Evolutionary conservation across 2,329 filamentous ascomycete genomes (phyloP), one percentile per base, ranked within the genome.

Genomic region (Alternaria arborescens): DNA sequence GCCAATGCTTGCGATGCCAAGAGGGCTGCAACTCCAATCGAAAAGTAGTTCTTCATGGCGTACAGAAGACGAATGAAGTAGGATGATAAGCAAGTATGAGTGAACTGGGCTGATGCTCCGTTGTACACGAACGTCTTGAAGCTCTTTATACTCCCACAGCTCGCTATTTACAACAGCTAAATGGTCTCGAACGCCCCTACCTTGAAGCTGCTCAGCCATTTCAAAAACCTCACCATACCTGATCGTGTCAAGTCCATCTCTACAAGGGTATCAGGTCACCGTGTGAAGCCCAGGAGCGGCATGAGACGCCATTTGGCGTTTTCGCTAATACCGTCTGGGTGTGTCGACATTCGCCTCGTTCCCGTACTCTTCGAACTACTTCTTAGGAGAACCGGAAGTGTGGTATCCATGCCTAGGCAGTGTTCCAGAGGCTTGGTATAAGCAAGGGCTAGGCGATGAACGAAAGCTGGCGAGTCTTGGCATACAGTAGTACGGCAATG

Each of bases 1-100:
- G 68, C 70, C 18, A 69, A 42, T 30, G 60, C 62, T 22, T 64
- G 61, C 12, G 55, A 61, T 44, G 60, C 65, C 32, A 69, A 51
- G 18, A 68, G 40, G 24, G 65, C 65, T n/a, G 57, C 55, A 40
- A 62, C 24, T 41, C 55, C 60, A 47, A 68, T 36, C 18, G 60
- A 56, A 47, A 67, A 34, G 41, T 64, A 65, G 18, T 34, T 59
- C 32, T 55, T 64, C 68, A 71, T 71, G 24, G 28, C 66, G 52
- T 52, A 52, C 30, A 11, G 52, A 26, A 52, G 12, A 20, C 12
- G 14, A 12, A 50, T 47, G 26, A 43, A 14, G 20, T n/a, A 18
- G 43, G 7, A 11, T 26, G 46, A 16, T 54, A 60, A 64, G 52
- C 43, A 59, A 32, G n/a, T 60, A 54, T 56, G 56, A 59, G 43